Evolutionary conservation across 2,329 filamentous ascomycete species (phyloP).

Genomic region (Penicillium sp.): DNA sequence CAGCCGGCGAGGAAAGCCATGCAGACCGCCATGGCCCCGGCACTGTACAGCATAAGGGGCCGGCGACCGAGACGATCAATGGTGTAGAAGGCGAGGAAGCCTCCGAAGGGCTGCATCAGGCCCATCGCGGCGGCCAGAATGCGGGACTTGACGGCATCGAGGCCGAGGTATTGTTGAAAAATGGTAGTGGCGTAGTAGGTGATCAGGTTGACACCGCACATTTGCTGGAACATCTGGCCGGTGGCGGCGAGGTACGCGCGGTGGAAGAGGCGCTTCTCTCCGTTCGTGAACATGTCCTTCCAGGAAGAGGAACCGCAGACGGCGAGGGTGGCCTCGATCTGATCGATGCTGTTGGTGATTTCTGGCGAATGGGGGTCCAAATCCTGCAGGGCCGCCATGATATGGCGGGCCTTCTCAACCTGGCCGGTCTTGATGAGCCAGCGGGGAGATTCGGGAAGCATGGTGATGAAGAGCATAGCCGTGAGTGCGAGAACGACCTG

Average conservation of each 20-base stretch:
- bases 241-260: conserved; percentile 34
- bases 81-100: conserved; percentile 47
- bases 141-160: conserved; percentile 23
- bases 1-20: conserved; percentile 49
- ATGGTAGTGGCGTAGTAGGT: conserved; percentile 37
- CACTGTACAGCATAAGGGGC: conserved; percentile 35
- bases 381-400: conserved; percentile 42
- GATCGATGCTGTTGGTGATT: conserved; percentile 39
- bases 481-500: conserved; percentile 36
- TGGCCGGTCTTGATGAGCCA: conserved; percentile 49
- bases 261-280: conserved; percentile 36
- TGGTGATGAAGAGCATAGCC: conserved; percentile 34
- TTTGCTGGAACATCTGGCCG: conserved; percentile 38
- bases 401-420: conserved; percentile 33
- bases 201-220: conserved; percentile 39
- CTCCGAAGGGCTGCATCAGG: conserved; percentile 38
- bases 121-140: conserved; percentile 32
- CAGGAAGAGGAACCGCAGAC: conserved; percentile 34
- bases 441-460: conserved; percentile 42
- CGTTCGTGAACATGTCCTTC: conserved; percentile 41
- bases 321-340: conserved; percentile 43
- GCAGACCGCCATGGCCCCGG: conserved; percentile 27
- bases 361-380: conserved; percentile 40
- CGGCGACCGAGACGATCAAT: conserved; percentile 44
- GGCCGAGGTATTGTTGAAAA: conserved; percentile 38